Evolutionary conservation across 352 stramenopile genomes (phyloP), one percentile per base, ranked within the genome.

Genomic region (Phytophthora fragariae): DNA sequence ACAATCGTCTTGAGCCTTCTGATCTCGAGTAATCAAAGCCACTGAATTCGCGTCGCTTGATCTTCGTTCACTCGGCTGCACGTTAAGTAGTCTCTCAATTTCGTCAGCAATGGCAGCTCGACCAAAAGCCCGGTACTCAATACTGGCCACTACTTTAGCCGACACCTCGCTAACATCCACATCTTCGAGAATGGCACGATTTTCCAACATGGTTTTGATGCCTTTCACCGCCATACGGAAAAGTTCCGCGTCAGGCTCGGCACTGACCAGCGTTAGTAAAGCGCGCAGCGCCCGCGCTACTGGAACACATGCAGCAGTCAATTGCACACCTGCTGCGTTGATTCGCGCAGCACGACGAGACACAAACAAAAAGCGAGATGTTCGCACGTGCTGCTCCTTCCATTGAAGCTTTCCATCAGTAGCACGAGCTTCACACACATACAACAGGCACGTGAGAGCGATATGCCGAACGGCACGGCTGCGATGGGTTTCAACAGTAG

Each of bases 111-210:
- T 84, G 6, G 90, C 90, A 56, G 88, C 83, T 15, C 90, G 83
- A 3, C 90, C 90, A 76, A 97, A 95, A 19, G 90, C 90, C 1
- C 85, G 80, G 53, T 92, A 97, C 60, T 95, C 85, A 55, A 97
- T 89, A 65, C 86, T 94, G 6, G 88, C 90, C 29, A 95, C 81
- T 19, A 97, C 69, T 66, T 97, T 97, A 14, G 89, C 76, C 35
- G 79, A 82, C 24, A 91, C 79, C 62, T 97, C 90, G 54, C 81
- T 94, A n/a, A 97, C 76, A 71, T 97, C 88, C n/a, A 95, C 84
- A 70, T 97, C 88, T 58, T 83, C 72, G 15, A 97, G 77, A 41
- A 97, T 83, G 8, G 85, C 65, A 39, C 90, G 88, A 63, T 97
- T 97, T 76, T 90, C 83, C 4, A 97, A 71, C 90, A 97, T 97